Evolutionary conservation across 176 grass and related monocot species (phyloP), one percentile per base, ranked within the genome.

Genomic region (Stipa capillata): DNA sequence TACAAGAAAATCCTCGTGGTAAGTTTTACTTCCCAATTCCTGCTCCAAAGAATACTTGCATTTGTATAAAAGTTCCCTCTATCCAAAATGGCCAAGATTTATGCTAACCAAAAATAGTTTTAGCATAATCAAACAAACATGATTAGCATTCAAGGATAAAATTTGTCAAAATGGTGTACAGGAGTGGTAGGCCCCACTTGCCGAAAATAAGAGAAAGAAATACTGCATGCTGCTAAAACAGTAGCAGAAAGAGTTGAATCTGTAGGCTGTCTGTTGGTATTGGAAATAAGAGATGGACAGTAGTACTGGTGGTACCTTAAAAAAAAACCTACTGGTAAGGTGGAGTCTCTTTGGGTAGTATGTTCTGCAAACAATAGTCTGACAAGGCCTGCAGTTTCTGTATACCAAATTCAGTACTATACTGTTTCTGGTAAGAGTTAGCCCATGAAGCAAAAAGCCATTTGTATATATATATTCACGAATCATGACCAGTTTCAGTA

Each of bases 1-100:
- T 94, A 94, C 89, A 91, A 31, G 72, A 86, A 94, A 28, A 84
- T 94, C 58, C 92, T 94, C 12, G 18, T 37, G 34, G 92, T 94
- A 17, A 79, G 54, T 64, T 40, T 49, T 3, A 4, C 32, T 39
- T 49, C 8, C 2, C 28, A 28, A 42, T 69, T 37, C 28, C 33
- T 44, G 61, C 42, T 34, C 7, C 52, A 54, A 68, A 29, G 12
- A 40, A 49, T 49, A 3, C 7, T 17, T 15, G 20, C 31, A 73
- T 36, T 35, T 23, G 20, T 4, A 0, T 16, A 28, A 14, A 31
- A 15, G 7, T 1, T 7, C 2, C 3, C 28, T 31, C 21, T 23
- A 16, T 27, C 37, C 36, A 25, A 67, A 66, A 42, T 14, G 64
- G 5, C 62, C 64, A 14, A 53, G 13, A 45, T 64, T 45, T 28